Evolutionary conservation across 352 stramenopile species (phyloP).

Genomic region (Pythium aquatile): DNA sequence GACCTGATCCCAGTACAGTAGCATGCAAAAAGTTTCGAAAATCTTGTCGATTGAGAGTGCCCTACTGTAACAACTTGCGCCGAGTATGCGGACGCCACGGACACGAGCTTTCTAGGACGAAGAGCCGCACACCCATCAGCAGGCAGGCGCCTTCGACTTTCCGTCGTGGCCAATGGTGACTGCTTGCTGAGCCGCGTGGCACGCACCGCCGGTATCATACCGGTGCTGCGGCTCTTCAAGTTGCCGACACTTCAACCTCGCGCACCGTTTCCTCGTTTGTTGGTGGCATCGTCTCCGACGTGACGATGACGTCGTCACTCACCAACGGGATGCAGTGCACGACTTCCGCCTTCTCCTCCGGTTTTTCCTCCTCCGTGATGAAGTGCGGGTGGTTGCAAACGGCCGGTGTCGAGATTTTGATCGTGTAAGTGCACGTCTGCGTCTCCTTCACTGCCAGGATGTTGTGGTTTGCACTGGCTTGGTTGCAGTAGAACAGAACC

Average conservation of each 20-base stretch:
- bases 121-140: neutral
- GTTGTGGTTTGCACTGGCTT: conserved; percentile 60
- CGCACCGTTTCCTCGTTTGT: neutral
- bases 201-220: neutral
- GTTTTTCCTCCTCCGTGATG: conserved; percentile 62
- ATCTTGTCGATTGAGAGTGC: too few relatives aligned
- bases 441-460: conserved; percentile 79
- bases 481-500: conserved; percentile 77
- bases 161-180: neutral
- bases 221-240: neutral
- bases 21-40: too few relatives aligned
- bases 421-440: conserved; percentile 78
- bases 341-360: conserved; percentile 47
- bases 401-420: conserved; percentile 74
- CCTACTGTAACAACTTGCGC: neutral
- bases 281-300: neutral
- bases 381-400: conserved; percentile 85
- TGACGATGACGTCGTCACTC: neutral
- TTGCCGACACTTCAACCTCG: conserved; percentile 20
- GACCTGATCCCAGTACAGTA: too few relatives aligned
- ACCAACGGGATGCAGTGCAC: conserved; percentile 66
- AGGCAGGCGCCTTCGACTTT: neutral
- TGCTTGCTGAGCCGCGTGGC: neutral
- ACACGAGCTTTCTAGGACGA: neutral
- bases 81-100: neutral